Conservation (phyloP, 1,139 yeast genomes). For the Kazachstania sp. region DNA sequence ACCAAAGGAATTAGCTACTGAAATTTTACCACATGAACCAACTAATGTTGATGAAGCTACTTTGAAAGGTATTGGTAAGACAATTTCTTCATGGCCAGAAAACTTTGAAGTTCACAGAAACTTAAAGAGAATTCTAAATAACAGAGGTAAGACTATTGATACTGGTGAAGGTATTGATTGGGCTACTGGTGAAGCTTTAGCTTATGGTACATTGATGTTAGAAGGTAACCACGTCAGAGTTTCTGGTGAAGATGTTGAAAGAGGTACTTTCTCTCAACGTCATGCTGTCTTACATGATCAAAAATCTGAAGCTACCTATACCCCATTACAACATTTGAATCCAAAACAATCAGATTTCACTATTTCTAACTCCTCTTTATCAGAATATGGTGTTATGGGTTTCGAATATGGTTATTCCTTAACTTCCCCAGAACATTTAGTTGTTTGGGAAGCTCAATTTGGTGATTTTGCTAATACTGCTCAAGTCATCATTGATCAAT, state of each 20-base stretch:
- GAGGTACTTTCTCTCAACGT: constrained; percentile 99
- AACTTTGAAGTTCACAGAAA: constrained; percentile 90
- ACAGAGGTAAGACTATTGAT: constrained; percentile 80
- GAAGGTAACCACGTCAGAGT: constrained; percentile 97
- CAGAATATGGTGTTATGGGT: constrained; percentile 99
- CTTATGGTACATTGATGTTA: constrained; percentile 81
- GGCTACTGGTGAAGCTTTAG: constrained; percentile 99
- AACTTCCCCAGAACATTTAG: constrained; percentile 93
- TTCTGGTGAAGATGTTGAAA: constrained; percentile 99
- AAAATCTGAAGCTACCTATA: constrained; percentile 68
- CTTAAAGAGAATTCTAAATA: constrained; percentile 85
- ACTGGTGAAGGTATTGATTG: constrained; percentile 94
- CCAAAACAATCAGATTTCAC: constrained; percentile 81
- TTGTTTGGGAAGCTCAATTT: constrained; percentile 99
- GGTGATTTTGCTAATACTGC: constrained; percentile 99
- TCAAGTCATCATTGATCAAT: constrained; percentile 95
- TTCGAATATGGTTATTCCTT: constrained; percentile 98
- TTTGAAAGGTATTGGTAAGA: constrained; percentile 70
- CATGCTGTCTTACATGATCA: constrained; percentile 98
- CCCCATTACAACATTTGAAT: constrained; percentile 73
- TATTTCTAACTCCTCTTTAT: constrained; percentile 91
- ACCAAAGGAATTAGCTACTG: constrained; percentile 94
- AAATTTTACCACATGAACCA: constrained; percentile 91
- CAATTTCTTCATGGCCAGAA: constrained; percentile 77
- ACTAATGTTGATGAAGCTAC: constrained; percentile 73